Conservation (phyloP, 257 asterid genomes). For the Jasminum sambac region DNA sequence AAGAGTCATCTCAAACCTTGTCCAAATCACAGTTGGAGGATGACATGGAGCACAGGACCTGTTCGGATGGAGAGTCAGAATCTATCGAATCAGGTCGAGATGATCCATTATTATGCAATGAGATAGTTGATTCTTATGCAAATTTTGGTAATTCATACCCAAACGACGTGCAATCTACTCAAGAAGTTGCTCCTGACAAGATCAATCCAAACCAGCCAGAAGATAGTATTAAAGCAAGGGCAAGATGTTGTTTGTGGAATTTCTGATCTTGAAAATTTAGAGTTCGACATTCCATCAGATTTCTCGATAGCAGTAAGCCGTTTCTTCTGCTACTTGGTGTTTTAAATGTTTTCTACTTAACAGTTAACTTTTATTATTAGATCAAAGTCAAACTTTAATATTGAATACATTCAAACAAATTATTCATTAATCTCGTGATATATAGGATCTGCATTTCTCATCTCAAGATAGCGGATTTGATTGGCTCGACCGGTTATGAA, state of each 20-base stretch:
- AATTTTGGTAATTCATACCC: conserved; percentile 23
- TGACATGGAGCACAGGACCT: conserved; percentile 32
- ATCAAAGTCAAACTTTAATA: too few species aligned
- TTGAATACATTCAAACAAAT: too few species aligned
- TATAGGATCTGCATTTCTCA: conserved; percentile 58
- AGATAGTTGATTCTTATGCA: conserved; percentile 30
- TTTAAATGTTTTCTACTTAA: too few species aligned
- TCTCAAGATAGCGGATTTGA: conserved; percentile 65
- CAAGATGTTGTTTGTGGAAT: conserved; percentile 40
- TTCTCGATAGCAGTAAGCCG: conserved; percentile 48
- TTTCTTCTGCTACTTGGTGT: not conserved
- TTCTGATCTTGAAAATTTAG: conserved; percentile 59
- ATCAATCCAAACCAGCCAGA: conserved; percentile 28
- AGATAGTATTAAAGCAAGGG: too few species aligned
- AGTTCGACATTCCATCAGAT: conserved; percentile 68
- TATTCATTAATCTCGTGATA: too few species aligned
- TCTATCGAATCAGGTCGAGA: conserved; percentile 28
- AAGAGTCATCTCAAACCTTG: conserved; percentile 26
- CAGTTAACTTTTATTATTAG: too few species aligned
- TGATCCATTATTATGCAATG: conserved; percentile 46
- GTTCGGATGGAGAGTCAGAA: conserved; percentile 45
- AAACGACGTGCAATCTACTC: conserved; percentile 27
- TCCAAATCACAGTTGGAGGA: conserved; percentile 36
- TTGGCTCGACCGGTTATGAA: conserved; percentile 47
- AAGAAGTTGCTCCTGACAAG: conserved; percentile 22